phyloP scores from a whole-genome alignment of 73 alveolate species.

The Breviolum minutum region DNA sequence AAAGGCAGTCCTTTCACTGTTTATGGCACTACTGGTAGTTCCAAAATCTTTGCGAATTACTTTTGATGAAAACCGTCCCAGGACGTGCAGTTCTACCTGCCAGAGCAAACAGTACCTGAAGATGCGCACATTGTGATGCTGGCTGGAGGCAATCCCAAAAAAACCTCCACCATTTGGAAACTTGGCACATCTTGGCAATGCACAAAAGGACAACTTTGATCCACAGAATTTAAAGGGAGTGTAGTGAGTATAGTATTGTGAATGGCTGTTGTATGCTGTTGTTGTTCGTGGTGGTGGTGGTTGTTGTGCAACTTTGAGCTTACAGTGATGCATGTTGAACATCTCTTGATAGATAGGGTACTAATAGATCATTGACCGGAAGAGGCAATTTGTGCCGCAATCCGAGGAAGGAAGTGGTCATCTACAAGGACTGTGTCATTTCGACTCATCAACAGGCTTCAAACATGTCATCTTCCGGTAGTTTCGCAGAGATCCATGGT shows the following conservation, averaged over 20 bases:
- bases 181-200: background rate
- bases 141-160: conserved; percentile 89
- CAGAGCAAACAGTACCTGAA: conserved; percentile 87
- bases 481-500: too few species aligned
- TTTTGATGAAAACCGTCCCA: background rate
- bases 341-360: too few species aligned
- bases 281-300: too few species aligned
- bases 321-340: too few species aligned
- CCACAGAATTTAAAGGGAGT: background rate
- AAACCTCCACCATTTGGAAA: conserved; percentile 62
- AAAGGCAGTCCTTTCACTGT: too few species aligned
- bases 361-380: background rate
- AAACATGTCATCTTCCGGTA: too few species aligned
- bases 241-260: background rate
- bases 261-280: too few species aligned
- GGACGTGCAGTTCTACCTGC: conserved; percentile 87
- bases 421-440: conserved; percentile 53
- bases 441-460: background rate
- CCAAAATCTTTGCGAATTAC: too few species aligned
- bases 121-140: conserved; percentile 80
- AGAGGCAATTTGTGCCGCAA: background rate
- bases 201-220: background rate
- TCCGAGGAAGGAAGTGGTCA: conserved; percentile 78
- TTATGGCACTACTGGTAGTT: too few species aligned
- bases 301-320: too few species aligned